phyloP scores from a whole-genome alignment of 495 filamentous ascomycete genomes.

The Penicillium canescens region DNA sequence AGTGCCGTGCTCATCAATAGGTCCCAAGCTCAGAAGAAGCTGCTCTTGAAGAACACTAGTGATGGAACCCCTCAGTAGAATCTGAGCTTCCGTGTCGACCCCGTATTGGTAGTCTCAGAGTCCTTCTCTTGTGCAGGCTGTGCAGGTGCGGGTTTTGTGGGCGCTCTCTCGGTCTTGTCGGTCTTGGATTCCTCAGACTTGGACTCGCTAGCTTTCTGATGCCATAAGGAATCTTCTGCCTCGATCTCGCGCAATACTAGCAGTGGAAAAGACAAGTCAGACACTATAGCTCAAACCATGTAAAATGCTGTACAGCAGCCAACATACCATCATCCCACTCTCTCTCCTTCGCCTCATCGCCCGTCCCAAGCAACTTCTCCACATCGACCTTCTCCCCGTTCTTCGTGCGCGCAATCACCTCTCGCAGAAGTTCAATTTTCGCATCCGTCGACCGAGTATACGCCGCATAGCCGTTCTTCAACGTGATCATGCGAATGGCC shows the following conservation, averaged over 20 bases:
- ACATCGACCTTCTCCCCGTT: constrained; percentile 90
- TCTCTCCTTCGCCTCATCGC: constrained; percentile 69
- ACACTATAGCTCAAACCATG: not conserved
- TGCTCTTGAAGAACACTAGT: not conserved
- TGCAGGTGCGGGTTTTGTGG: constrained; percentile 8
- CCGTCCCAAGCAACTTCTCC: constrained; percentile 76
- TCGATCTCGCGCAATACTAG: constrained; percentile 80
- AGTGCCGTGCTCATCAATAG: not conserved
- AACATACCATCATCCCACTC: constrained; percentile 86
- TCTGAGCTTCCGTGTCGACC: constrained; percentile 29
- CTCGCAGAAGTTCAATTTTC: constrained; percentile 72
- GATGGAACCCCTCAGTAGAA: constrained; percentile 29
- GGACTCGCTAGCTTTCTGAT: constrained; percentile 25
- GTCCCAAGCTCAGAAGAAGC: not conserved
- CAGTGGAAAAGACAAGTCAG: constrained; percentile 12
- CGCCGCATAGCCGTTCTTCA: constrained; percentile 71
- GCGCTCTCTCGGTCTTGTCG: constrained; percentile 10
- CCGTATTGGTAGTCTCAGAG: constrained; percentile 11
- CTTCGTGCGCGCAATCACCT: constrained; percentile 81
- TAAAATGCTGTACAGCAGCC: not conserved
- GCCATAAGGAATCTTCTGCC: constrained; percentile 68
- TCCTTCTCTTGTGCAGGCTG: constrained; percentile 16
- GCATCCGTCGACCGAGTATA: constrained; percentile 76
- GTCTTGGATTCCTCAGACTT: constrained; percentile 5
- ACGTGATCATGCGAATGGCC: constrained; percentile 83